Base-by-base conservation (phyloP, 2,329 filamentous ascomycete genomes). In the Hyphodiscus sp. region DNA sequence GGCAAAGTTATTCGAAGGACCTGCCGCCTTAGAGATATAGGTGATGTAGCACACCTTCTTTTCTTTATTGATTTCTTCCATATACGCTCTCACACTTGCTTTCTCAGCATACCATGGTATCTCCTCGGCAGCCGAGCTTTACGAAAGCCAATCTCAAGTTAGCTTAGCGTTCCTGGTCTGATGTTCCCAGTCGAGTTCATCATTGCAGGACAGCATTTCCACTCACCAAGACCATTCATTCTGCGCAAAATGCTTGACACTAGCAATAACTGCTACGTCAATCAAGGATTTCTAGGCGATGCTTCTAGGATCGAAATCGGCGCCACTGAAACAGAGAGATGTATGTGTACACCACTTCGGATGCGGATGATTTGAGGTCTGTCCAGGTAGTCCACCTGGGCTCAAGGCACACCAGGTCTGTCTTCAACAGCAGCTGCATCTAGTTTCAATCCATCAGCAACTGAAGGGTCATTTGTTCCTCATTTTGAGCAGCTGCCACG, bases 81-180 rank as follows among this genome's bases (percentile, higher is more conserved):
- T 67, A 53, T 76, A 74, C 8, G 61, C 57, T 0, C 68, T 65
- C 11, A 75, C 69, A 16, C 63, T 61, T 42, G 68, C 66, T 61
- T 78, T 78, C n/a, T 68, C 68, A 0, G 59, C 63, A 54, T 74
- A 76, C 68, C 74, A 77, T 0, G 73, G 65, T 50, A 80, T 70
- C 13, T 73, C 54, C 1, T 69, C 63, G 15, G 69, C 53, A 3
- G 59, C 61, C 1, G 65, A 60, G 29, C 69, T 73, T 44, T 50
- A 13, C 10, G 33, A 41, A 20, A 41, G n/a, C 26, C 2, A 29
- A 19, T 38, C 57, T 33, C 59, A 13, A 18, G 48, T 51, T 9
- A 55, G 33, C 23, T 26, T 8, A 8, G 48, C 20, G 41, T 5
- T 41, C 41, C 10, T n/a, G n/a, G n/a, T 2, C 19, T 44, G 15